Evolutionary conservation across 805 yeast genomes (phyloP), one percentile per base, ranked within the genome.

Genomic region (Ogataea naganishii): DNA sequence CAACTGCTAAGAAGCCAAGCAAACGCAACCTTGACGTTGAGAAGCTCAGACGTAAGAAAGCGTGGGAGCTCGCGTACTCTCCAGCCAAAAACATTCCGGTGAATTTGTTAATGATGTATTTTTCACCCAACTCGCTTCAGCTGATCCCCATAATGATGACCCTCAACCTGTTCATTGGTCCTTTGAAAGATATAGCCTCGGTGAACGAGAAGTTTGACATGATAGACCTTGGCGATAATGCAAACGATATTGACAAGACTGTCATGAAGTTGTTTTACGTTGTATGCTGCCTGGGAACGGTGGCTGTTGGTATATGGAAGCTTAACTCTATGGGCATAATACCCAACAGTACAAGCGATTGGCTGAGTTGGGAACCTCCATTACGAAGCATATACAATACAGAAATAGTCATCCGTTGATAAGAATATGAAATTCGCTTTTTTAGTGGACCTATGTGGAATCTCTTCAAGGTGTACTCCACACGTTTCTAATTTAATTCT

Each of bases 131-230:
- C 45, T 72, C 94, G 4, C 60, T 92, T 17, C 97, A 92, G 46
- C 67, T 89, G 41, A 85, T 89, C 39, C 92, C 96, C 4, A 80
- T 89, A 27, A 78, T 86, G 58, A 88, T 86, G 82, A 80, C 95
- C 0, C 51, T 82, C 18, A 84, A 80, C 84, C 62, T 89, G 42
- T 73, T 92, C 40, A 69, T 82, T 39, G 76, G 74, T 27, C 92
- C 96, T 0, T 45, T 84, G 21, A 76, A 73, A 44, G 84, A 94
- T 15, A 75, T 92, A 2, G 50, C 77, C 21, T 55, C 61, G 5
- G 72, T 80, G 1, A 65, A 66, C 36, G 41, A 60, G 11, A 64
- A 69, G n/a, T 88, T 89, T 52, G 51, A 52, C 8, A 23, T 33
- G 10, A 23, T 41, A 4, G 46, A 44, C 3, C 11, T 45, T 3